Percentiles rank a stretch among this genome's conserved stretches.
Evolutionary conservation across 441 rosid genomes (phyloP).

Genomic region (Cnidoscolus chayamansa): DNA sequence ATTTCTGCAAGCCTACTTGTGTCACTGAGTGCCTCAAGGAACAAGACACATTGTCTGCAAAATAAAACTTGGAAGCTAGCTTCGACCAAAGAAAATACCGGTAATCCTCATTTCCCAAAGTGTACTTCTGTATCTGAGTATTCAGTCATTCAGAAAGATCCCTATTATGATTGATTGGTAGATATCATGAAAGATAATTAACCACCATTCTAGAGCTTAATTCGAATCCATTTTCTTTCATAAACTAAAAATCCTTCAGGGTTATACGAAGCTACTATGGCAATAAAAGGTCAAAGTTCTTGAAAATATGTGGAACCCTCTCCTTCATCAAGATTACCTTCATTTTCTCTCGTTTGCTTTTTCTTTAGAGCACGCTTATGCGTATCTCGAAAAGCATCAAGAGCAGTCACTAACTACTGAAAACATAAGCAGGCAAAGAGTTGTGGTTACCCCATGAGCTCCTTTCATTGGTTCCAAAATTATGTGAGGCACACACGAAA

Average conservation of each 20-base stretch:
- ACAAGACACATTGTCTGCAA: background rate
- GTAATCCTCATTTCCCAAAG: conserved; percentile 3
- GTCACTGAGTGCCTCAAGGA: background rate
- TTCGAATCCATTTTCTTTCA: background rate
- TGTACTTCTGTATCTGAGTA: background rate
- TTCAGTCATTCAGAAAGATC: background rate
- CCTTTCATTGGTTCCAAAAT: background rate
- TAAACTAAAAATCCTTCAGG: background rate
- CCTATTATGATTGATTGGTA: background rate
- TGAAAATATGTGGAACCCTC: background rate
- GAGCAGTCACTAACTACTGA: background rate
- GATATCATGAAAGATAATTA: background rate
- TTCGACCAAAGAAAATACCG: background rate
- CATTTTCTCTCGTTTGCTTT: background rate
- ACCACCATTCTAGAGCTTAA: background rate
- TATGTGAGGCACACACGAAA: background rate
- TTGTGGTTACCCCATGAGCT: background rate
- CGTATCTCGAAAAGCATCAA: background rate
- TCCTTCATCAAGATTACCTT: background rate
- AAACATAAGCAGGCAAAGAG: background rate
- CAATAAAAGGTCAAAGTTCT: background rate
- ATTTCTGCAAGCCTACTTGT: conserved; percentile 8
- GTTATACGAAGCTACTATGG: background rate
- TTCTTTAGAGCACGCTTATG: background rate
- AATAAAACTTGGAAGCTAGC: background rate